Evolutionary conservation across 495 filamentous ascomycete genomes (phyloP), one percentile per base, ranked within the genome.

Genomic region (Penicillium mononematosum): DNA sequence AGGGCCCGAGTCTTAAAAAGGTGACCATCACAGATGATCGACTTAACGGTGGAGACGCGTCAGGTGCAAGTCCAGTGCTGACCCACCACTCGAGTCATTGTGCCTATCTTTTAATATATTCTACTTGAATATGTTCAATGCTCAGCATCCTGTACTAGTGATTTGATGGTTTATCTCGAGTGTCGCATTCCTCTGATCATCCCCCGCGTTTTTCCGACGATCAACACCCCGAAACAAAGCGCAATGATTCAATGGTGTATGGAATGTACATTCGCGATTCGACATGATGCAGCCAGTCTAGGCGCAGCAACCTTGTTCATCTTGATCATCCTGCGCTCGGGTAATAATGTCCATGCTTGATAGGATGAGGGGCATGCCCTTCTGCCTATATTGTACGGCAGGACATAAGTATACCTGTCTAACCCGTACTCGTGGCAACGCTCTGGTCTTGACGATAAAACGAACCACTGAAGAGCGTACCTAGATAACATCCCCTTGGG

Each of bases 51-150:
- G 36, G 39, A 31, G 38, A 32, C 58, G 53, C 31, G 58, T 60
- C 58, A 60, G 58, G 58, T 52, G 58, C 20, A 43, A 54, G 50
- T 29, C 14, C 49, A 31, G n/a, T 20, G 17, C 45, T 41, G 49
- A 52, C 50, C 49, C 49, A 24, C 49, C 19, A 27, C 48, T 38
- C 6, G 20, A 3, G 20, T 39, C 49, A 39, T 41, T 19, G 14
- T 29, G 34, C 5, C 7, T 34, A n/a, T 43, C 24, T 55, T 55
- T 55, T 59, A 44, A 59, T 49, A 2, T 52, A 42, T 42, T 51
- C 19, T 39, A 12, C 20, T 47, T 45, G 10, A 11, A 17, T 19
- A 17, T 19, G 20, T 24, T 41, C 55, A 44, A 42, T 25, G 31
- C 25, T 22, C 45, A 24, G 31, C 29, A 17, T 17, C 17, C 8